A percentile compares a stretch with the other conserved stretches of the same genome.
These are phyloP conservation scores for Orbilia oligospora DNA, from an alignment of 2,329 filamentous ascomycete genomes.

Conservation along the genomic window DNA sequence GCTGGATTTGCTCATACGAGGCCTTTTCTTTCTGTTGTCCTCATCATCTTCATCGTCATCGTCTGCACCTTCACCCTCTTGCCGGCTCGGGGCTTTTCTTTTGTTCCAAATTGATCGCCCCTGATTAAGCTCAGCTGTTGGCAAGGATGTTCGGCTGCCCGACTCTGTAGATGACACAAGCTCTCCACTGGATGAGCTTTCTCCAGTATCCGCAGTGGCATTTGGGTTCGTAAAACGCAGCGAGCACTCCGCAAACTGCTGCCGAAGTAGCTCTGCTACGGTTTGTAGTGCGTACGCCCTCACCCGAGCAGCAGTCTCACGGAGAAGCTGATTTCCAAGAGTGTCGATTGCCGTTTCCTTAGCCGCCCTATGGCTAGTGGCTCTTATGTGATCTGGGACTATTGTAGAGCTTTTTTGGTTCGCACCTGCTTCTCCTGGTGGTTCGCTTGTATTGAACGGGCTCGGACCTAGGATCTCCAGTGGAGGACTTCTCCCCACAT, in stretches of 20 bases:
- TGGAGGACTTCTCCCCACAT: no score
- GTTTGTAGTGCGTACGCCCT: not conserved
- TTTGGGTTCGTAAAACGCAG: not conserved
- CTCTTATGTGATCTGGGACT: not conserved
- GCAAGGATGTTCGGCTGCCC: not conserved
- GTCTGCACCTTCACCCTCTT: not conserved
- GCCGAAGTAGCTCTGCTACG: not conserved
- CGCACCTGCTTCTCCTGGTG: not conserved
- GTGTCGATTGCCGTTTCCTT: not conserved
- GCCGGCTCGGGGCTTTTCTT: not conserved
- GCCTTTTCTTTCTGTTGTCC: constrained; percentile 16
- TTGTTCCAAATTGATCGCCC: not conserved
- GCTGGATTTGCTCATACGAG: not conserved
- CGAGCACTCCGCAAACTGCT: constrained; percentile 2
- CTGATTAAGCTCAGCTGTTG: not conserved
- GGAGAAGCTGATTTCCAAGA: not conserved
- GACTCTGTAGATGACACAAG: not conserved
- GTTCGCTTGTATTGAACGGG: no score
- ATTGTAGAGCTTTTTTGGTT: not conserved
- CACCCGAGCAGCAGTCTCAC: constrained; percentile 13
- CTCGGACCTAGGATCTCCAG: no score
- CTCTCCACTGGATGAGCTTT: not conserved
- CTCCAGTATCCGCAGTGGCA: not conserved
- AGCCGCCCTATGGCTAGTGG: not conserved
- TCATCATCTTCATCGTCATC: constrained; percentile 6